Conservation (phyloP, 202 grass and related monocot species). For the Panicum hallii region DNA sequence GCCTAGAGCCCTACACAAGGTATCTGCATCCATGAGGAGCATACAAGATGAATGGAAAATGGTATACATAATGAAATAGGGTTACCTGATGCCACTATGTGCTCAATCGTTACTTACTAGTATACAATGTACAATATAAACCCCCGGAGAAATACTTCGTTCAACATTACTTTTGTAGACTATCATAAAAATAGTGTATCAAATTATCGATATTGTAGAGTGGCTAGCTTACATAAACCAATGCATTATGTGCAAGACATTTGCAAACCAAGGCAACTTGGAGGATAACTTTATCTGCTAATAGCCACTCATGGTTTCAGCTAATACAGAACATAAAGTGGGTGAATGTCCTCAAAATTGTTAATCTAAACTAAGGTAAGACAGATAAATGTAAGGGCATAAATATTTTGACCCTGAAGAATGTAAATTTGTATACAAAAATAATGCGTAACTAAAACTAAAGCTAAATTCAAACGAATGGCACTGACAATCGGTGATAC, state of each 20-base stretch:
- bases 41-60: background rate
- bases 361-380: constrained; percentile 23
- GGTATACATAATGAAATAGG: background rate
- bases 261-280: constrained; percentile 14
- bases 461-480: constrained; percentile 31
- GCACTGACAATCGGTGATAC: background rate
- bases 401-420: background rate
- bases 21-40: background rate
- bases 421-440: background rate
- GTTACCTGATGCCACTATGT: background rate
- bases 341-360: background rate
- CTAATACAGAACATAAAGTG: background rate
- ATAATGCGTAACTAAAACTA: background rate
- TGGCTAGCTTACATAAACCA: background rate
- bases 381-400: background rate
- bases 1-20: background rate
- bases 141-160: background rate
- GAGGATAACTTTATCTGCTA: background rate
- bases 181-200: background rate
- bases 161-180: background rate
- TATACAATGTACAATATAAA: background rate
- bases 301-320: background rate
- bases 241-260: background rate
- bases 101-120: background rate
- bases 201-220: background rate